These are phyloP conservation scores for Dittrichia graveolens DNA, from an alignment of 129 eudicot genomes.

Conservation along the genomic window DNA sequence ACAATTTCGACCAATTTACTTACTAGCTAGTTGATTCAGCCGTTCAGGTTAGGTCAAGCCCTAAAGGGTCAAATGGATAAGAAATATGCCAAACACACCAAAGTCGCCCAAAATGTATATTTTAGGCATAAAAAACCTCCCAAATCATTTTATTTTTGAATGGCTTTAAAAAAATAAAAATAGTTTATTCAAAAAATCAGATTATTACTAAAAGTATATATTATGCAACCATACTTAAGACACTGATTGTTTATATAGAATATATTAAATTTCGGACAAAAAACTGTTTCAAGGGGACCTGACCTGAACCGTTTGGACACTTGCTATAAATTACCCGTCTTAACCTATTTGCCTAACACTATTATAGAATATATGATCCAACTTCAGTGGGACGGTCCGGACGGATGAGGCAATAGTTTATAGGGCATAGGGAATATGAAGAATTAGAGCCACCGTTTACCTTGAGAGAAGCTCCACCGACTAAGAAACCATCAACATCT, in stretches of 20 bases:
- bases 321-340: neutral
- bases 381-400: too few relatives aligned
- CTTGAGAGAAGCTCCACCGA: constrained; percentile 98
- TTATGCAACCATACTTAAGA: too few relatives aligned
- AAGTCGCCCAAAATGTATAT: neutral
- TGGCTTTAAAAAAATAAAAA: neutral
- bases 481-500: constrained; percentile 95
- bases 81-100: too few relatives aligned
- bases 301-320: neutral
- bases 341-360: neutral
- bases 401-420: too few relatives aligned
- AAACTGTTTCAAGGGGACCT: neutral
- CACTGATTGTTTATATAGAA: too few relatives aligned
- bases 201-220: too few relatives aligned
- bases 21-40: too few relatives aligned
- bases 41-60: too few relatives aligned
- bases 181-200: too few relatives aligned
- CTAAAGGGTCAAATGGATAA: too few relatives aligned
- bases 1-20: too few relatives aligned
- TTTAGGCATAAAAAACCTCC: neutral
- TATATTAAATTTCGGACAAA: too few relatives aligned
- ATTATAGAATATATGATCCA: neutral
- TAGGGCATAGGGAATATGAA: neutral
- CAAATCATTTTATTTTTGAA: neutral
- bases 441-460: constrained; percentile 32